Percentiles rank a stretch among this genome's conserved stretches.
Conservation (phyloP, 108 stramenopile species). For the Cyclotella baltica region DNA sequence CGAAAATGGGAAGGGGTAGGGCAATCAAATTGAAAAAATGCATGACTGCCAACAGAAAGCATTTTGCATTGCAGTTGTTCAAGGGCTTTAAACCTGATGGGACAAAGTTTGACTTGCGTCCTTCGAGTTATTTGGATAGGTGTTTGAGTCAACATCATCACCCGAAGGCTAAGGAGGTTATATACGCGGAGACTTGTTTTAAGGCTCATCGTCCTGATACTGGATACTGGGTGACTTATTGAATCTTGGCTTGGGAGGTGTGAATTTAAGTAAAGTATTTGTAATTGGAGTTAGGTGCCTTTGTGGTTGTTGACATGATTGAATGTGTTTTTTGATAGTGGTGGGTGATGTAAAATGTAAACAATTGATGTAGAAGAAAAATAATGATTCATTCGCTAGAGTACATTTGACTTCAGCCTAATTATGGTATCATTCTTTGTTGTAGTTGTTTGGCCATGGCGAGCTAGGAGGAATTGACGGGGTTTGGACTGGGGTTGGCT, state of each 20-base stretch:
- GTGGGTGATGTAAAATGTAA: too few species aligned
- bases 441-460: constrained; percentile 51
- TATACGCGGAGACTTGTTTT: constrained; percentile 19
- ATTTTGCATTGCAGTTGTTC: constrained; percentile 10
- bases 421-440: too few species aligned
- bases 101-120: constrained; percentile 15
- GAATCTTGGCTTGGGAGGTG: background rate
- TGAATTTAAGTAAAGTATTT: background rate
- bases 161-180: constrained; percentile 14
- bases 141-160: constrained; percentile 38
- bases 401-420: too few species aligned
- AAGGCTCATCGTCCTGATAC: constrained; percentile 22
- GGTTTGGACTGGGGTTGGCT: background rate
- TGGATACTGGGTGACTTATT: constrained; percentile 15
- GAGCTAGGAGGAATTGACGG: constrained; percentile 16
- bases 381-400: too few species aligned
- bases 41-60: background rate
- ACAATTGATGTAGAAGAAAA: too few species aligned
- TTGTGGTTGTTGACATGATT: too few species aligned
- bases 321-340: too few species aligned
- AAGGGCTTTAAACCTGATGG: constrained; percentile 11
- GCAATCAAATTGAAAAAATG: constrained; percentile 22
- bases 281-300: too few species aligned
- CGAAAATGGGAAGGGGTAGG: constrained; percentile 3
- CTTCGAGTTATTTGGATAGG: constrained; percentile 4